These are phyloP conservation scores for Mycena latifolia DNA, from an alignment of 768 basidiomycete genomes.

Conservation along the genomic window DNA sequence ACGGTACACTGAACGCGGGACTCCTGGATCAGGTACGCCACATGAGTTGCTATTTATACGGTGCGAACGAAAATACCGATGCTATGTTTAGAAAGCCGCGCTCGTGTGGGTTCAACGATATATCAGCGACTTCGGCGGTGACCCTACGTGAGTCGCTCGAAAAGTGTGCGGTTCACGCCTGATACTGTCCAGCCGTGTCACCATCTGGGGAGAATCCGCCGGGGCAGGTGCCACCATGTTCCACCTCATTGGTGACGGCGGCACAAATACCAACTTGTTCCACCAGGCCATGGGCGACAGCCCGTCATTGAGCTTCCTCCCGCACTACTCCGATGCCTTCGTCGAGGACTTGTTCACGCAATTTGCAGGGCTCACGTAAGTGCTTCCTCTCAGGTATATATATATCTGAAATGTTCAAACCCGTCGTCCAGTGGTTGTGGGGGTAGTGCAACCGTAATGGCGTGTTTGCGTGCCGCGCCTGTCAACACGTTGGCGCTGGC, in stretches of 20 bases:
- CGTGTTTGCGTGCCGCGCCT: conserved; percentile 50
- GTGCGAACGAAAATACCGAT: neutral
- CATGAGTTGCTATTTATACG: neutral
- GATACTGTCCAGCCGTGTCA: conserved; percentile 48
- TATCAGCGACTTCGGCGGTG: conserved; percentile 53
- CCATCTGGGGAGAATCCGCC: conserved; percentile 58
- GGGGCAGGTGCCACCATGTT: conserved; percentile 60
- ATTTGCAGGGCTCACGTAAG: conserved; percentile 52
- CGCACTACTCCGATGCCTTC: conserved; percentile 48
- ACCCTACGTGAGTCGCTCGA: conserved; percentile 43
- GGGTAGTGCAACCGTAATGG: conserved; percentile 37
- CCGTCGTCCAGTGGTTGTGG: conserved; percentile 47
- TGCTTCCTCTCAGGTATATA: too few species aligned
- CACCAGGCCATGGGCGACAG: conserved; percentile 59
- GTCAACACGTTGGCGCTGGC: conserved; percentile 46
- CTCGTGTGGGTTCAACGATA: conserved; percentile 55
- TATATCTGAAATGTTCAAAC: too few species aligned
- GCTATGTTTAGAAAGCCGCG: conserved; percentile 44
- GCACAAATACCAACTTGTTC: conserved; percentile 52
- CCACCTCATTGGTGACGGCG: conserved; percentile 54
- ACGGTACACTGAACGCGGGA: conserved; percentile 54
- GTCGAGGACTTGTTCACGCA: conserved; percentile 49
- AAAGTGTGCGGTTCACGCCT: too few species aligned
- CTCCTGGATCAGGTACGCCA: conserved; percentile 55
- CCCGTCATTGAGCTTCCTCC: conserved; percentile 52